These are phyloP conservation scores for Clonostachys rosea DNA, from an alignment of 2,329 filamentous ascomycete genomes.

Conservation along the genomic window DNA sequence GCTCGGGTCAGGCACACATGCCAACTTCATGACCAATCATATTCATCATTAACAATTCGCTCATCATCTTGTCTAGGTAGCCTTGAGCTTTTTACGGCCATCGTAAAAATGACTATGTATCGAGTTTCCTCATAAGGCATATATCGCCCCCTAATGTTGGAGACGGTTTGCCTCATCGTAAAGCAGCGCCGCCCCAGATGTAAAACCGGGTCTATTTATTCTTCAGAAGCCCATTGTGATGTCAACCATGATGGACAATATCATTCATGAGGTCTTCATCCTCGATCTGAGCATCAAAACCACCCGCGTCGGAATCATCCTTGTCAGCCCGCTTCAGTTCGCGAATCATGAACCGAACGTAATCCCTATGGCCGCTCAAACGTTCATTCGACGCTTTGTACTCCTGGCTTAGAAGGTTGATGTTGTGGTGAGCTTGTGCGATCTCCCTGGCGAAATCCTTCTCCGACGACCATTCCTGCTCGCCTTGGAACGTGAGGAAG, in stretches of 20 bases:
- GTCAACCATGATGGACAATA: constrained; percentile 10
- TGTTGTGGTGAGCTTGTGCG: constrained; percentile 27
- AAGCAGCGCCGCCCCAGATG: too few species aligned
- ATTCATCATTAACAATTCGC: too few species aligned
- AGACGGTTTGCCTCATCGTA: too few species aligned
- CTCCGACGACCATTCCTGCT: constrained; percentile 34
- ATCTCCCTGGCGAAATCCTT: constrained; percentile 48
- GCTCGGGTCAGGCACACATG: too few species aligned
- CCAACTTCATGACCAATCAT: too few species aligned
- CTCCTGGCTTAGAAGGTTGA: constrained; percentile 39
- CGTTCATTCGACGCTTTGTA: constrained; percentile 49
- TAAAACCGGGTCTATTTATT: too few species aligned
- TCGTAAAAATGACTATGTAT: too few species aligned
- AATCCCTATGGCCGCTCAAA: constrained; percentile 51
- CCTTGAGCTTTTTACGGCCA: too few species aligned
- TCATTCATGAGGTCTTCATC: constrained; percentile 60
- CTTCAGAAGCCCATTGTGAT: too few species aligned
- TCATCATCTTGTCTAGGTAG: too few species aligned
- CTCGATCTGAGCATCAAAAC: constrained; percentile 44
- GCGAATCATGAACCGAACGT: constrained; percentile 39
- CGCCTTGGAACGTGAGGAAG: constrained; percentile 46
- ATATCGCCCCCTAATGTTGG: too few species aligned
- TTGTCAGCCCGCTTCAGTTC: constrained; percentile 43
- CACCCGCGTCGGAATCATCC: constrained; percentile 24
- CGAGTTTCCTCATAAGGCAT: too few species aligned